Conservation (phyloP, 1,284 basidiomycete species). For the Porodaedalea pini region DNA sequence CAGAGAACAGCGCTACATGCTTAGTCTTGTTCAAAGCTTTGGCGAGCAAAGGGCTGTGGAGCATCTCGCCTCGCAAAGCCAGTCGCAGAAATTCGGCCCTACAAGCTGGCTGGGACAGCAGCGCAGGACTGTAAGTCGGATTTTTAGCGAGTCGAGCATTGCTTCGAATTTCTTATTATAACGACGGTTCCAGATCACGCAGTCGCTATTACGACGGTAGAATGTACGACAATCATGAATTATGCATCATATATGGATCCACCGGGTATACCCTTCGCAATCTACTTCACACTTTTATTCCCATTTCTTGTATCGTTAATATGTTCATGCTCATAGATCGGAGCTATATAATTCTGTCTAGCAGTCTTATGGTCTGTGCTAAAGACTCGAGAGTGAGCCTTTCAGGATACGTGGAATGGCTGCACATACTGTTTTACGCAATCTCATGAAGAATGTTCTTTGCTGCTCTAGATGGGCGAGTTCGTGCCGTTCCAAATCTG, state of each 20-base stretch:
- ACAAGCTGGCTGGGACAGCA: slow-evolving; percentile 62
- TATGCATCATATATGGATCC: slow-evolving; percentile 12
- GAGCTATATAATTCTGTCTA: neutral
- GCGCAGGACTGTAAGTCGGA: slow-evolving; percentile 44
- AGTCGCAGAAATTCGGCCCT: slow-evolving; percentile 41
- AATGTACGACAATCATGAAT: slow-evolving; percentile 17
- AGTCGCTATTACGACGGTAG: slow-evolving; percentile 10
- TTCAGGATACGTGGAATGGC: too few species aligned
- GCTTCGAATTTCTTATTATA: slow-evolving; percentile 3
- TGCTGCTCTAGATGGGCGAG: too few species aligned
- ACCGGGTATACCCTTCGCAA: slow-evolving; percentile 15
- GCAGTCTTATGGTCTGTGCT: too few species aligned
- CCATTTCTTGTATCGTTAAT: slow-evolving; percentile 3
- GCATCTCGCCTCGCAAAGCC: slow-evolving; percentile 39
- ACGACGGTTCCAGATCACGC: slow-evolving; percentile 2
- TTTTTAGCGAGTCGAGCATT: neutral
- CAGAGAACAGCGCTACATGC: slow-evolving; percentile 77
- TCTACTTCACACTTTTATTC: neutral
- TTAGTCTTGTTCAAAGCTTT: slow-evolving; percentile 66
- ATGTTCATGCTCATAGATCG: slow-evolving; percentile 1
- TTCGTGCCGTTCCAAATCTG: too few species aligned
- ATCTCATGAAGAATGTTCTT: too few species aligned
- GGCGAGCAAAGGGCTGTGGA: slow-evolving; percentile 64
- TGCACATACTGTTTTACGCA: too few species aligned
- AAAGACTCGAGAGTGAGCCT: too few species aligned